These are phyloP conservation scores for Lasiosphaeria miniovina DNA, from an alignment of 495 filamentous ascomycete species.

Conservation along the genomic window DNA sequence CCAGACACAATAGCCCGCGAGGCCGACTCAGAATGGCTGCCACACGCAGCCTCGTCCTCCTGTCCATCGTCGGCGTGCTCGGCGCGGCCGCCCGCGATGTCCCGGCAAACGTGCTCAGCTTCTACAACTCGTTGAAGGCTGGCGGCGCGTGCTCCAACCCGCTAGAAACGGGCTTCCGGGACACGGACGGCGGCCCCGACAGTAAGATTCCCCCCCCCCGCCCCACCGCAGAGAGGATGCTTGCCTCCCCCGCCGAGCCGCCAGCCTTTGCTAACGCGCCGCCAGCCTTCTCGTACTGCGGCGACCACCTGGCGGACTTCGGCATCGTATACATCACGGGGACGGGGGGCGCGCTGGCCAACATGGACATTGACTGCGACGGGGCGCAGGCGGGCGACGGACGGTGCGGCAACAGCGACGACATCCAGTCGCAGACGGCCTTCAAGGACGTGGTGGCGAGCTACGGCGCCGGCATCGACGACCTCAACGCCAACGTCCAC, in stretches of 20 bases:
- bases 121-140: constrained; percentile 36
- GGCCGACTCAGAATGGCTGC: too few relatives aligned
- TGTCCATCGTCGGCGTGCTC: constrained; percentile 1
- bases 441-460: constrained; percentile 49
- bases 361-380: constrained; percentile 71
- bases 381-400: constrained; percentile 54
- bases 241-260: background rate
- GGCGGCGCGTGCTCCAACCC: constrained; percentile 33
- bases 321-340: constrained; percentile 40
- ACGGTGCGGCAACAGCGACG: constrained; percentile 47
- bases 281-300: constrained; percentile 39
- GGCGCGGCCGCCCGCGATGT: constrained; percentile 22
- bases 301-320: constrained; percentile 33
- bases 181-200: constrained; percentile 29
- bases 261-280: too few relatives aligned
- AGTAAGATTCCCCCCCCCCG: constrained; percentile 22
- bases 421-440: constrained; percentile 53
- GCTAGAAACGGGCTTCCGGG: constrained; percentile 38
- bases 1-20: too few relatives aligned
- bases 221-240: background rate
- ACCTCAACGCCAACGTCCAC: constrained; percentile 60
- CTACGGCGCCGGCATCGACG: constrained; percentile 46
- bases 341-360: constrained; percentile 28
- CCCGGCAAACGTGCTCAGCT: constrained; percentile 32
- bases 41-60: background rate